Base-by-base conservation (phyloP, 1,284 basidiomycete species). In the Taiwanofungus camphoratus region DNA sequence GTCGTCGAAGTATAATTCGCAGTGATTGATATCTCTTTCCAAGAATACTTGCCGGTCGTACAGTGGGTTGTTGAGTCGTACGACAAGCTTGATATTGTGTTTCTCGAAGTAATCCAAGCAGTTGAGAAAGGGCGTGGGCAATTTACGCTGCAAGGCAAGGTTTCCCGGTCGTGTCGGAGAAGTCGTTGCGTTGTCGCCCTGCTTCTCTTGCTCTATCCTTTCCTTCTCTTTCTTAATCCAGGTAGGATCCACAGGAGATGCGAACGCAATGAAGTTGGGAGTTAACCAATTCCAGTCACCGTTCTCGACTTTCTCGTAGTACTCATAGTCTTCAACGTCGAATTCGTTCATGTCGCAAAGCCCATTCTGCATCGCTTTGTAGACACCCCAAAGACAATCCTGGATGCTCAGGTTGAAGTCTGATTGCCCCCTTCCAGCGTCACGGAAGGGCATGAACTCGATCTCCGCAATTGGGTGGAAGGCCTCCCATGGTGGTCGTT, bases 231-330 rank as follows among this genome's bases (percentile, higher is more conserved):
- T 71, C 64, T 86, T 87, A 54, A 86, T 69, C 82, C 83, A 90
- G 42, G 69, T 68, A 0, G 79, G 72, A 60, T 92, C 93, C 47
- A 91, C 79, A 0, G 95, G 96, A 0, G 90, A 94, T 1, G 96
- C 96, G 57, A 99, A 98, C 7, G 96, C 94, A 52, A 99, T 89
- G 62, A 94, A 95, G 49, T 83, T 77, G 32, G 92, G 88, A 2
- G 87, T 89, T 63, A 97, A 76, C 89, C 90, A 92, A 61, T 99
- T 99, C 84, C 95, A 94, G 63, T 99, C 96, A 4, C 96, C 96
- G 58, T 96, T 93, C 68, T 92, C 86, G 24, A 94, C 91, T 60
- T 91, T 92, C 64, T 96, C 95, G 60, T 93, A 97, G 61, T 77
- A 85, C 62, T 95, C 92, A 59, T 95, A 95, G 52, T 93, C 90